Base-by-base conservation (phyloP, 805 yeast species). In the Starmerella gropengiesseri region DNA sequence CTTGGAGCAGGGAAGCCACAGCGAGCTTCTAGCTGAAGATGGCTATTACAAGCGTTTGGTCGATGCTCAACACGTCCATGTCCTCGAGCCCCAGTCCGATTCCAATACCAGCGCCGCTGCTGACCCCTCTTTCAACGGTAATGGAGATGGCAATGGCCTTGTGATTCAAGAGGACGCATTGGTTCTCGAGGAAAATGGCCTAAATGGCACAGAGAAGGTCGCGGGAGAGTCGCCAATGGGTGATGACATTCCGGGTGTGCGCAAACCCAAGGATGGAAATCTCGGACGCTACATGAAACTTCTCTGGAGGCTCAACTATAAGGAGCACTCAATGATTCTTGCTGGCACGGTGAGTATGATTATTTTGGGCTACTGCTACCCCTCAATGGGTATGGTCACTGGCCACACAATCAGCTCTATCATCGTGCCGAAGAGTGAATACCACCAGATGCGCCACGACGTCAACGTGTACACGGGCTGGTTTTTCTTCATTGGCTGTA, bases 1-100 rank as follows among this genome's bases (percentile, higher is more conserved):
- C 47, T 70, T 65, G 14, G 73, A 69, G 51, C 63, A 60, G 45
- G 74, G 73, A 3, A 59, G 57, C 11, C 71, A 67, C 47, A 53
- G 51, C 5, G 65, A 62, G 40, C 56, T 69, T 22, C 40, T 65
- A 7, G 52, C 45, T 6, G 31, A 30, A 28, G 41, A 49, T 7
- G 65, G 64, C 26, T 44, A 51, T 44, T 57, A 64, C 49, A 41
- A 50, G 32, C 47, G 47, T 9, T 54, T 65, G n/a, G 70, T 65
- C 5, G 58, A 60, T 41, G 60, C 68, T 30, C 60, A 64, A 55
- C 57, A 53, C 35, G 59, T 62, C 17, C 40, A 32, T 19, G 43
- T 21, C 26, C 42, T 31, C 30, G 44, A 33, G 2, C 20, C n/a
- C 3, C 21, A 26, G 7, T 22, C 19, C 6, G 35, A 26, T 5